phyloP scores from a whole-genome alignment of 495 filamentous ascomycete species.

The Wilcoxina mikolae region DNA sequence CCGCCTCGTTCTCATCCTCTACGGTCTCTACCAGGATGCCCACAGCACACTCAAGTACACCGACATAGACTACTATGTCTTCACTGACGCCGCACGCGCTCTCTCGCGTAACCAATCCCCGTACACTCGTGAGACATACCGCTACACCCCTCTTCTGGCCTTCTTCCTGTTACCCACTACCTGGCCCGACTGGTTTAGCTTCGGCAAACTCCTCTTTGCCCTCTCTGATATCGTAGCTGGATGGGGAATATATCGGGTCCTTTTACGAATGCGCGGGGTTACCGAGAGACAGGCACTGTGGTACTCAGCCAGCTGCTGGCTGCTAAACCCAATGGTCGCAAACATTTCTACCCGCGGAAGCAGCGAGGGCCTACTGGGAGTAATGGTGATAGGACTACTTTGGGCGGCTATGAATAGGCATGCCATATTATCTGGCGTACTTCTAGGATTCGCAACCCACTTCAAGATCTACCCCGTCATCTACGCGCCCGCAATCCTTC shows the following conservation, averaged over 20 bases:
- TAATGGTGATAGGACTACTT: slow-evolving; percentile 63
- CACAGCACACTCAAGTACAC: slow-evolving; percentile 89
- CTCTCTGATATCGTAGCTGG: slow-evolving; percentile 70
- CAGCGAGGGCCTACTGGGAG: slow-evolving; percentile 76
- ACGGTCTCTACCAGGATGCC: slow-evolving; percentile 82
- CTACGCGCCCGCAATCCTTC: slow-evolving; percentile 72
- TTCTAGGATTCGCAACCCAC: slow-evolving; percentile 76
- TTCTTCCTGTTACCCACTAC: slow-evolving; percentile 79
- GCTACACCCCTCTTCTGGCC: slow-evolving; percentile 85
- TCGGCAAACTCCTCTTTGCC: slow-evolving; percentile 80
- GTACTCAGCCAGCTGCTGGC: slow-evolving; percentile 64
- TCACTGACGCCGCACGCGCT: slow-evolving; percentile 88
- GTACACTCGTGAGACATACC: slow-evolving; percentile 83
- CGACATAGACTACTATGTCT: slow-evolving; percentile 96
- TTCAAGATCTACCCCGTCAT: slow-evolving; percentile 99
- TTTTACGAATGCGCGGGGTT: slow-evolving; percentile 38
- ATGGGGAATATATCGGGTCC: slow-evolving; percentile 59
- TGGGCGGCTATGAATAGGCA: slow-evolving; percentile 53
- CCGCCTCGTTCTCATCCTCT: slow-evolving; percentile 56
- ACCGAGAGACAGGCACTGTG: slow-evolving; percentile 42
- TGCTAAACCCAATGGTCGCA: slow-evolving; percentile 95
- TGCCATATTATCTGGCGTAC: slow-evolving; percentile 50
- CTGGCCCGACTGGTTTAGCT: slow-evolving; percentile 55
- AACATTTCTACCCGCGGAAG: slow-evolving; percentile 88
- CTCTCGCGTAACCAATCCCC: slow-evolving; percentile 45